These are phyloP conservation scores for Rhodotorula graminis DNA, from an alignment of 768 basidiomycete genomes.

Conservation along the genomic window DNA sequence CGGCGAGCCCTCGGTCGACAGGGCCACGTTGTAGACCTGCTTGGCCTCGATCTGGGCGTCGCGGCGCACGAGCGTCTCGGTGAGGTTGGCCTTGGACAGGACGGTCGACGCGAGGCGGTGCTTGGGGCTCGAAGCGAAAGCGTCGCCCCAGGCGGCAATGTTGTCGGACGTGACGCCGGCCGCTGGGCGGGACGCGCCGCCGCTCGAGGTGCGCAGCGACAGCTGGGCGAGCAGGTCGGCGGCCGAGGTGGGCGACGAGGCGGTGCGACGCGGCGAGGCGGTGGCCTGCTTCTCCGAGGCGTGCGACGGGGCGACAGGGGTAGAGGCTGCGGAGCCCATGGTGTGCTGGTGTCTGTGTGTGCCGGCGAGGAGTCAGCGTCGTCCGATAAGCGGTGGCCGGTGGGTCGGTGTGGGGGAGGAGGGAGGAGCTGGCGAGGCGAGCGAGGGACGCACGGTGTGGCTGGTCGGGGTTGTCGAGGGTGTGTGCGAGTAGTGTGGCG, in stretches of 20 bases:
- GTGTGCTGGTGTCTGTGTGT: background rate
- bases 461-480: too few relatives aligned
- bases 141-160: slow-evolving; percentile 42
- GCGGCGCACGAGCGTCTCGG: slow-evolving; percentile 43
- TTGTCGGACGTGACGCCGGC: slow-evolving; percentile 33
- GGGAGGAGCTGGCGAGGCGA: too few relatives aligned
- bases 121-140: slow-evolving; percentile 39
- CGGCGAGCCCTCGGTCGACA: slow-evolving; percentile 30
- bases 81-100: slow-evolving; percentile 44
- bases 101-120: slow-evolving; percentile 37
- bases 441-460: background rate
- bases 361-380: background rate
- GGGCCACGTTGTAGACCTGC: slow-evolving; percentile 42
- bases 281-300: background rate
- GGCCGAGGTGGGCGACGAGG: background rate
- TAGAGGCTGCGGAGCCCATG: background rate
- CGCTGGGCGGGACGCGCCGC: background rate
- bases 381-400: background rate
- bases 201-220: background rate
- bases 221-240: slow-evolving; percentile 28
- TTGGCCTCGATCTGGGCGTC: slow-evolving; percentile 40
- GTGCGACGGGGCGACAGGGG: background rate
- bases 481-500: background rate
- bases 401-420: too few relatives aligned
- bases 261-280: background rate